phyloP scores from a whole-genome alignment of 2,329 filamentous ascomycete genomes.

The Colletotrichum sansevieriae region DNA sequence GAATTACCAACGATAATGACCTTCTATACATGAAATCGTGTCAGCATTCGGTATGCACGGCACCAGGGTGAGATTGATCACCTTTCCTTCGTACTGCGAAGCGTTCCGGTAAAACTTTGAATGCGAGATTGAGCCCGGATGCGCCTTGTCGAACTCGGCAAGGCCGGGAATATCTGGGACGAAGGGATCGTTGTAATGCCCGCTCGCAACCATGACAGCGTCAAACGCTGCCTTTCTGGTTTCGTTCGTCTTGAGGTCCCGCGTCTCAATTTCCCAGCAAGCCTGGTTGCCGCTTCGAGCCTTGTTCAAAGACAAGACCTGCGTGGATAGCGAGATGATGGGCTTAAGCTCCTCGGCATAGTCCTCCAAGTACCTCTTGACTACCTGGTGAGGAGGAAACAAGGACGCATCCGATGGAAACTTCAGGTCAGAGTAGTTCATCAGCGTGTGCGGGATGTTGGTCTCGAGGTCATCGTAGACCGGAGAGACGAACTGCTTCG shows the following conservation, averaged over 20 bases:
- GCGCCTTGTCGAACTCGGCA: slow-evolving; percentile 61
- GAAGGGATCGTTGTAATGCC: slow-evolving; percentile 72
- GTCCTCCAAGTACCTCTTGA: slow-evolving; percentile 74
- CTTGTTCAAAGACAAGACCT: slow-evolving; percentile 64
- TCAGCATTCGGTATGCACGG: accelerated
- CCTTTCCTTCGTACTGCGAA: slow-evolving; percentile 50
- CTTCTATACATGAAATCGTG: slow-evolving; percentile 60
- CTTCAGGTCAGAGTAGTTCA: slow-evolving; percentile 75
- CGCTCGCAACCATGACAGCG: slow-evolving; percentile 72
- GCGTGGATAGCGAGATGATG: slow-evolving; percentile 71
- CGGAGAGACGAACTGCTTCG: slow-evolving; percentile 73
- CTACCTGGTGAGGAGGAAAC: slow-evolving; percentile 74
- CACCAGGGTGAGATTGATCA: neutral
- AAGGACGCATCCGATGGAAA: slow-evolving; percentile 71
- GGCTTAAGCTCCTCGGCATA: slow-evolving; percentile 72
- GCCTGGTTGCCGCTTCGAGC: slow-evolving; percentile 40
- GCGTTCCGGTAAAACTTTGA: slow-evolving; percentile 76
- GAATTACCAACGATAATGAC: slow-evolving; percentile 77
- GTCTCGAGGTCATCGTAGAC: slow-evolving; percentile 78
- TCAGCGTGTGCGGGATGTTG: slow-evolving; percentile 79
- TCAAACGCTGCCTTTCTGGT: slow-evolving; percentile 61
- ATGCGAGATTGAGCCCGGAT: slow-evolving; percentile 67
- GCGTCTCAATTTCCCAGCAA: slow-evolving; percentile 63
- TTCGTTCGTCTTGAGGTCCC: slow-evolving; percentile 48
- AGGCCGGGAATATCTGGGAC: slow-evolving; percentile 70